phyloP scores from a whole-genome alignment of 2,329 filamentous ascomycete species.

The Shiraia bambusicola region DNA sequence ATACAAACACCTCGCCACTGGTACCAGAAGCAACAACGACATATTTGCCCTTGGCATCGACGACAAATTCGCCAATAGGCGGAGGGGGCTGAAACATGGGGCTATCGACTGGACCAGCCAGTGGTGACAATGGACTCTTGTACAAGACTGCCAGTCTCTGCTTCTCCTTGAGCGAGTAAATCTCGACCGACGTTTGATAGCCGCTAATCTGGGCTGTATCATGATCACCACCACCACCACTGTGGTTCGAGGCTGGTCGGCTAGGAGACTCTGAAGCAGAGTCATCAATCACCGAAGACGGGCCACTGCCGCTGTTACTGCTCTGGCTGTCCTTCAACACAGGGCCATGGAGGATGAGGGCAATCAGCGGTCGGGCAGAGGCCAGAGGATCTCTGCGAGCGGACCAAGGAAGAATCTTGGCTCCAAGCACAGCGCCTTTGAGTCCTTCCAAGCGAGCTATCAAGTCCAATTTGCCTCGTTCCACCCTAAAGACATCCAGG shows the following conservation, averaged over 20 bases:
- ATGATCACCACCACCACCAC: too few relatives aligned
- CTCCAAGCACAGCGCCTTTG: slow-evolving; percentile 75
- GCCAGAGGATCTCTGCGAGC: slow-evolving; percentile 55
- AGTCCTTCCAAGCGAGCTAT: slow-evolving; percentile 73
- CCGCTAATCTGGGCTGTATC: slow-evolving; percentile 51
- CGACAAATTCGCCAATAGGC: slow-evolving; percentile 70
- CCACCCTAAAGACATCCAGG: slow-evolving; percentile 72
- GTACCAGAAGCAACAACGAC: slow-evolving; percentile 74
- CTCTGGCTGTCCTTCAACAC: slow-evolving; percentile 54
- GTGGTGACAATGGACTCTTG: slow-evolving; percentile 63
- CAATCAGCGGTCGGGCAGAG: slow-evolving; percentile 70
- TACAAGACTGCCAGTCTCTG: slow-evolving; percentile 72
- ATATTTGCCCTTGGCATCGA: slow-evolving; percentile 72
- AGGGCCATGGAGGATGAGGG: slow-evolving; percentile 77
- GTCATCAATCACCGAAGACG: slow-evolving; percentile 42
- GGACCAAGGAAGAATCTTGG: slow-evolving; percentile 77
- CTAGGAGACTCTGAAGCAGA: slow-evolving; percentile 40
- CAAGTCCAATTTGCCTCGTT: slow-evolving; percentile 69
- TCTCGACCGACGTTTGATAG: slow-evolving; percentile 85
- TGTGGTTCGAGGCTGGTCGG: slow-evolving; percentile 35
- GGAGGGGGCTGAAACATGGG: slow-evolving; percentile 67
- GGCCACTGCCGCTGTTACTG: slow-evolving; percentile 36
- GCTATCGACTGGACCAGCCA: slow-evolving; percentile 60
- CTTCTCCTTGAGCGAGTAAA: slow-evolving; percentile 81
- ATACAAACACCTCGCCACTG: slow-evolving; percentile 88